phyloP scores from a whole-genome alignment of 2,329 filamentous ascomycete genomes.

The Fusarium ambrosium region DNA sequence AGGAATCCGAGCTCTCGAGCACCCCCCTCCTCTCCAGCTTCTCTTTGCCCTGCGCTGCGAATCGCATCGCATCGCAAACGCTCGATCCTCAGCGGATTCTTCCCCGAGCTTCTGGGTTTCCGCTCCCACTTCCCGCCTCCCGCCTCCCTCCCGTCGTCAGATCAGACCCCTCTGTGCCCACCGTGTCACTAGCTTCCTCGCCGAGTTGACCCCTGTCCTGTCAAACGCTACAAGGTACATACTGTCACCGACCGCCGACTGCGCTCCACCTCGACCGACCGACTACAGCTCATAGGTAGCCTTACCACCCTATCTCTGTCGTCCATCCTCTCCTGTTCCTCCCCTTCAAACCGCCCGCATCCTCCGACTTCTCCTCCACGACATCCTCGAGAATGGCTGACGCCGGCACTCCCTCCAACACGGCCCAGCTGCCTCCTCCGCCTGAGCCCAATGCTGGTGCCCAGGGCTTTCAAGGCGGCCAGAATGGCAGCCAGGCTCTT shows the following conservation, averaged over 20 bases:
- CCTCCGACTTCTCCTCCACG: slow-evolving; percentile 20
- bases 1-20: slow-evolving; percentile 5
- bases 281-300: slow-evolving; percentile 47
- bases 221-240: slow-evolving; percentile 46
- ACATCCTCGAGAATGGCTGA: slow-evolving; percentile 77
- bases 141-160: slow-evolving; percentile 31
- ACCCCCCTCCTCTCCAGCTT: slow-evolving; percentile 6
- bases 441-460: slow-evolving; percentile 77
- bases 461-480: slow-evolving; percentile 81
- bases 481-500: slow-evolving; percentile 79
- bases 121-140: slow-evolving; percentile 21
- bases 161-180: slow-evolving; percentile 35
- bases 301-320: slow-evolving; percentile 40
- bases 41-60: neutral
- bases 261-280: slow-evolving; percentile 47
- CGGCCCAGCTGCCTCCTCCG: slow-evolving; percentile 77
- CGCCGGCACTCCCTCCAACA: slow-evolving; percentile 72
- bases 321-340: slow-evolving; percentile 29
- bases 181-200: slow-evolving; percentile 40
- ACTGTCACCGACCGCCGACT: slow-evolving; percentile 47
- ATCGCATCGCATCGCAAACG: slow-evolving; percentile 1
- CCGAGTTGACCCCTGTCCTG: slow-evolving; percentile 41
- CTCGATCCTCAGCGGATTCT: slow-evolving; percentile 4
- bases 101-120: slow-evolving; percentile 22
- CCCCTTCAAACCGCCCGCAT: slow-evolving; percentile 28